Conservation (phyloP, 2,329 filamentous ascomycete genomes). For the Biscogniauxia marginata region DNA sequence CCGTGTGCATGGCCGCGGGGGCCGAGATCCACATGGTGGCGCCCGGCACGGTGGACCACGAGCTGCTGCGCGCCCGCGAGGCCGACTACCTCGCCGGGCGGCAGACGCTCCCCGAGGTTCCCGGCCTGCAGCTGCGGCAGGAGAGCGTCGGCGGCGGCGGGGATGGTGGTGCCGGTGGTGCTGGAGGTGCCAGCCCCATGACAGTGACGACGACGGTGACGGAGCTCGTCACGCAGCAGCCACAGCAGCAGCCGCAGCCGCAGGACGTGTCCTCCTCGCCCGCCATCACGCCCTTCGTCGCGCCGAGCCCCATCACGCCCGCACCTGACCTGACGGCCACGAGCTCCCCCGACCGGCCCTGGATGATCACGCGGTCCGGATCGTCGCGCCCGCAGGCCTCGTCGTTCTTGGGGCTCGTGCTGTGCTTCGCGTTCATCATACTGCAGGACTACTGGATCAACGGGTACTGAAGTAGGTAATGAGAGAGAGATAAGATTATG, state of each 20-base stretch:
- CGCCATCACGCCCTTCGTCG: conserved; percentile 17
- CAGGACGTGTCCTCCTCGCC: conserved; percentile 1
- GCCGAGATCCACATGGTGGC: conserved; percentile 33
- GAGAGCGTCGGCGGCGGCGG: conserved; percentile 22
- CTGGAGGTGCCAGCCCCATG: too few relatives aligned
- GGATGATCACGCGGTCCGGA: conserved; percentile 23
- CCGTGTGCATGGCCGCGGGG: conserved; percentile 27
- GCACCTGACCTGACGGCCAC: conserved; percentile 10
- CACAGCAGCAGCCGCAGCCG: background rate
- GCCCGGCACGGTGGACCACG: conserved; percentile 19
- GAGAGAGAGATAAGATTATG: too few relatives aligned
- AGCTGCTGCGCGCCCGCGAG: conserved; percentile 29
- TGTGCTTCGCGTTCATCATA: conserved; percentile 25
- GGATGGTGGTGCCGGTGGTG: too few relatives aligned
- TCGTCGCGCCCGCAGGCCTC: conserved; percentile 9
- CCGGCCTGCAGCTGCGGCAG: conserved; percentile 28
- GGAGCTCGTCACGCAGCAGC: conserved; percentile 1
- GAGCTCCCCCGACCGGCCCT: conserved; percentile 20
- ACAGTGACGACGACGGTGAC: conserved; percentile 24
- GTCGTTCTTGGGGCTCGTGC: conserved; percentile 27
- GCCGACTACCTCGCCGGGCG: conserved; percentile 31
- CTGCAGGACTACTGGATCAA: conserved; percentile 29
- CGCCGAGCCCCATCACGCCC: conserved; percentile 10
- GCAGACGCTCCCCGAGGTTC: conserved; percentile 24
- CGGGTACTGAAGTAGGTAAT: conserved; percentile 17